Percentiles rank a stretch among this genome's conserved stretches.
These are phyloP conservation scores for Abrus precatorius DNA, from an alignment of 306 rosid species.

Conservation along the genomic window DNA sequence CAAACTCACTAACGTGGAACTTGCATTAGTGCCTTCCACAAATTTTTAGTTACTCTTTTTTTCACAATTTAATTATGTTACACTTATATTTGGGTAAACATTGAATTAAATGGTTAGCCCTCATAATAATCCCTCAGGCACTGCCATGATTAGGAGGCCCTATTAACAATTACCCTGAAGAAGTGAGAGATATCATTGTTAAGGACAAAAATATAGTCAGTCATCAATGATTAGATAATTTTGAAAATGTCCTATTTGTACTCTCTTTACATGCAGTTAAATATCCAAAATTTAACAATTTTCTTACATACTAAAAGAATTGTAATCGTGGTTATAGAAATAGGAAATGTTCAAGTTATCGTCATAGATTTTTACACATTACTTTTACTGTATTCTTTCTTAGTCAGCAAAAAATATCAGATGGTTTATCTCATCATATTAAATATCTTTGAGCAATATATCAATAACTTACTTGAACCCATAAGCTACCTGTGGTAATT, in stretches of 20 bases:
- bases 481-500: neutral
- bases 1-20: neutral
- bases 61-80: neutral
- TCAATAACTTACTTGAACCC: constrained; percentile 12
- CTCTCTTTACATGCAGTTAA: neutral
- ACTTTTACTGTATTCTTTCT: neutral
- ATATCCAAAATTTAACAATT: neutral
- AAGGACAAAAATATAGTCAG: neutral
- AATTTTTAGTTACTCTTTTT: neutral
- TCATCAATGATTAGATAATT: constrained; percentile 24
- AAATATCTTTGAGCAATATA: constrained; percentile 8
- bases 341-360: constrained; percentile 14
- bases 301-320: neutral
- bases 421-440: neutral
- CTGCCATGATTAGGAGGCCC: neutral
- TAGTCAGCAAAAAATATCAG: neutral
- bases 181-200: neutral
- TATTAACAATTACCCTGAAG: neutral
- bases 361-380: neutral
- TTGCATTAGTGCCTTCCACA: constrained; percentile 31
- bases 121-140: neutral
- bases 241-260: neutral
- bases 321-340: neutral
- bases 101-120: constrained; percentile 8
- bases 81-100: neutral